phyloP scores from a whole-genome alignment of 805 yeast genomes.

The Suhomyces sp. region DNA sequence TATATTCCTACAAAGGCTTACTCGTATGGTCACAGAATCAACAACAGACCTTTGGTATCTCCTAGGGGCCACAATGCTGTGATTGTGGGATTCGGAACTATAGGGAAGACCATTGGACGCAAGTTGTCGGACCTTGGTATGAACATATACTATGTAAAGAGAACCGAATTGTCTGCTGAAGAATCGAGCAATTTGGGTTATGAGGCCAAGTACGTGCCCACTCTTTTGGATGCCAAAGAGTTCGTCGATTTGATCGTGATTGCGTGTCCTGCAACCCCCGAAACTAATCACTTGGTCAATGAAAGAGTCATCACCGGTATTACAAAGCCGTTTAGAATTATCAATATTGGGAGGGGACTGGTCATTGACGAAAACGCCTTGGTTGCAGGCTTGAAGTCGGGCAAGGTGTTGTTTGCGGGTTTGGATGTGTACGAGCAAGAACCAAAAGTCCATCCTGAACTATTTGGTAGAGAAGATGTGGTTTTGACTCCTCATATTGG shows the following conservation, averaged over 20 bases:
- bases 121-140: slow-evolving; percentile 60
- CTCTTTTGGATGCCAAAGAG: slow-evolving; percentile 30
- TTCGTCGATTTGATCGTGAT: slow-evolving; percentile 59
- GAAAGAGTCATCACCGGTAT: slow-evolving; percentile 43
- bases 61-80: slow-evolving; percentile 60
- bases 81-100: slow-evolving; percentile 72
- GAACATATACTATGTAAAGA: slow-evolving; percentile 60
- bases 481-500: slow-evolving; percentile 71
- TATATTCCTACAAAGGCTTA: slow-evolving; percentile 17
- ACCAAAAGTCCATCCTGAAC: slow-evolving; percentile 50
- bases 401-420: slow-evolving; percentile 64
- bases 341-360: slow-evolving; percentile 75
- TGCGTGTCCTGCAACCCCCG: slow-evolving; percentile 63
- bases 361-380: slow-evolving; percentile 67
- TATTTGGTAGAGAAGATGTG: slow-evolving; percentile 58
- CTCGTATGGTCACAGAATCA: slow-evolving; percentile 44
- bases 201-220: slow-evolving; percentile 38
- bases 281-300: slow-evolving; percentile 56
- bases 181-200: slow-evolving; percentile 42
- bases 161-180: slow-evolving; percentile 38
- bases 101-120: slow-evolving; percentile 63
- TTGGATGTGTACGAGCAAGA: slow-evolving; percentile 71
- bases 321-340: slow-evolving; percentile 55
- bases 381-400: slow-evolving; percentile 55
- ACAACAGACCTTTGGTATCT: slow-evolving; percentile 42